These are phyloP conservation scores for Fusarium anguioides DNA, from an alignment of 2,329 filamentous ascomycete genomes.

Conservation along the genomic window DNA sequence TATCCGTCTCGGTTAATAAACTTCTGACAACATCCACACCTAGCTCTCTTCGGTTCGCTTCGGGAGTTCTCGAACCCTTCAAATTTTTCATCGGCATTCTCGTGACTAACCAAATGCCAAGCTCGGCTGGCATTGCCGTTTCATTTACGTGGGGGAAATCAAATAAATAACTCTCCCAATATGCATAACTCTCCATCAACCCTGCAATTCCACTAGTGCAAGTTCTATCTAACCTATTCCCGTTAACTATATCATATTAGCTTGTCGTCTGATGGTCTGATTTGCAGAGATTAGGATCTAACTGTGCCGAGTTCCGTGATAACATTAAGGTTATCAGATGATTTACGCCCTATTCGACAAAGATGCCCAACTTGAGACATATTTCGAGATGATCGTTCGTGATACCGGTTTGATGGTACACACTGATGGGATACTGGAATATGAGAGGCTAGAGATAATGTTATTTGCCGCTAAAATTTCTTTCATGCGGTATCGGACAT, in stretches of 20 bases:
- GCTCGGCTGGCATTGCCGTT: neutral
- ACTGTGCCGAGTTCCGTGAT: constrained; percentile 6
- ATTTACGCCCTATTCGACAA: neutral
- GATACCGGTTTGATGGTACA: neutral
- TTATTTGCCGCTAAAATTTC: neutral
- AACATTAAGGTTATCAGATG: constrained; percentile 5
- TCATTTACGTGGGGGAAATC: neutral
- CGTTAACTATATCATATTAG: neutral
- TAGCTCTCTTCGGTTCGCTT: neutral
- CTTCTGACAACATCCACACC: neutral
- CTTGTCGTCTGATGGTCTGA: neutral
- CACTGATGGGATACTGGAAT: neutral
- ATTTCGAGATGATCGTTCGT: neutral
- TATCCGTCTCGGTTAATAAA: neutral
- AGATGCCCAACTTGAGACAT: neutral
- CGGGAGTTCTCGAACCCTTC: neutral
- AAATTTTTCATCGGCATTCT: neutral
- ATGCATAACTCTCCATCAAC: neutral
- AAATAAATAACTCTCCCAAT: neutral
- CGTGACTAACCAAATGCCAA: neutral
- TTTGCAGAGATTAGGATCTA: neutral
- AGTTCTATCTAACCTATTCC: neutral
- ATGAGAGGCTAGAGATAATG: neutral
- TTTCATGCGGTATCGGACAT: neutral
- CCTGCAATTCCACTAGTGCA: neutral